Evolutionary conservation across 1,284 basidiomycete genomes (phyloP).

Genomic region (Inonotus obliquus): DNA sequence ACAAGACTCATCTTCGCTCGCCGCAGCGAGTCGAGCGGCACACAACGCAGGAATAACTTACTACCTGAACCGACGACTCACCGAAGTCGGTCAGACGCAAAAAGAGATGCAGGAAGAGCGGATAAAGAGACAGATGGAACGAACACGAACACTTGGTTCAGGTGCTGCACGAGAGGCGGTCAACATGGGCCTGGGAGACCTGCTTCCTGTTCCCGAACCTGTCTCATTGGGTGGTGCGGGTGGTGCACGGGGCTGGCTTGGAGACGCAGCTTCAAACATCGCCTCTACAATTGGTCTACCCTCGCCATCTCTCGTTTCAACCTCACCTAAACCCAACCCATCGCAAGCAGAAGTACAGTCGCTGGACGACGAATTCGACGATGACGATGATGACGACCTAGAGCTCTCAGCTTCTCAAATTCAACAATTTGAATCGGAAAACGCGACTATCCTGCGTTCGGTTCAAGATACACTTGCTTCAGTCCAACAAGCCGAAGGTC

Average conservation of each 20-base stretch:
- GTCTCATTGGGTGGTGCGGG: constrained; percentile 24
- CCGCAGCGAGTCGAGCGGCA: constrained; percentile 71
- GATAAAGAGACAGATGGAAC: constrained; percentile 75
- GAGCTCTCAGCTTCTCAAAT: constrained; percentile 82
- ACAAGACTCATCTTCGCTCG: constrained; percentile 50
- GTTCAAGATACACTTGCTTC: constrained; percentile 82
- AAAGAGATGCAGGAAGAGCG: constrained; percentile 88
- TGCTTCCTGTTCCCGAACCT: constrained; percentile 26
- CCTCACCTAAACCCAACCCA: constrained; percentile 25
- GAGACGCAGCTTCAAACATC: constrained; percentile 55
- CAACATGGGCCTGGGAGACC: constrained; percentile 31
- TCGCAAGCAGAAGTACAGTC: constrained; percentile 23
- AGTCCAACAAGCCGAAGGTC: constrained; percentile 84
- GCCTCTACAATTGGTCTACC: constrained; percentile 59
- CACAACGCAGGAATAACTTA: constrained; percentile 83
- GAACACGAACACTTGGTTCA: constrained; percentile 75
- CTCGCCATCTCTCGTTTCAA: constrained; percentile 28
- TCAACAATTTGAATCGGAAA: constrained; percentile 87
- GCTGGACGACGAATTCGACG: constrained; percentile 41
- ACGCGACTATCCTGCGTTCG: constrained; percentile 75
- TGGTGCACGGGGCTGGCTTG: constrained; percentile 53
- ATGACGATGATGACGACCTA: constrained; percentile 49
- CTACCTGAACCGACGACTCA: constrained; percentile 76
- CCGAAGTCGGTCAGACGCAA: constrained; percentile 72
- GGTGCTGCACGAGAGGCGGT: constrained; percentile 55